These are phyloP conservation scores for Hanseniaspora guilliermondii DNA, from an alignment of 805 yeast genomes.

Conservation along the genomic window DNA sequence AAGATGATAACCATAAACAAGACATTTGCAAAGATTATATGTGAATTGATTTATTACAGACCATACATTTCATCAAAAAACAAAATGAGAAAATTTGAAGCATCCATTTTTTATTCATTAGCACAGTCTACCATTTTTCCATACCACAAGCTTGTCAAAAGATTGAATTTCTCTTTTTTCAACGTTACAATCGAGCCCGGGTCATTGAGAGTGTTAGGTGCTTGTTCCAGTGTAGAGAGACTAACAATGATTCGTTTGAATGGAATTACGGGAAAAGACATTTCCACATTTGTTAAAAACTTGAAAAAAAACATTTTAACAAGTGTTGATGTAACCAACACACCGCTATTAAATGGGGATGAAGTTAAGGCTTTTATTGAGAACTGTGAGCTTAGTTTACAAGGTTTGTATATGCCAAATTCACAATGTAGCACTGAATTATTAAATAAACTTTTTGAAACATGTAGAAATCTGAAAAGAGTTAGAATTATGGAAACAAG, in stretches of 20 bases:
- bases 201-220: not conserved
- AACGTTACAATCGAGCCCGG: not conserved
- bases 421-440: not conserved
- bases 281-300: not conserved
- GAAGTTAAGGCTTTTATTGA: not conserved
- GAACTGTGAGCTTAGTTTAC: slow-evolving; percentile 5
- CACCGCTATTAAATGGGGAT: not conserved
- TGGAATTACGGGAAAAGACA: not conserved
- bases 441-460: not conserved
- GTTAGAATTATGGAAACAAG: not conserved
- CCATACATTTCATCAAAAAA: not conserved
- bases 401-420: slow-evolving; percentile 8
- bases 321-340: slow-evolving; percentile 10
- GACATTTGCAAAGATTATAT: not conserved
- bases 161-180: slow-evolving; percentile 9
- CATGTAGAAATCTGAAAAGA: slow-evolving; percentile 4
- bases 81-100: slow-evolving; percentile 5
- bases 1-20: not conserved
- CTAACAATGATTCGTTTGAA: slow-evolving; percentile 2
- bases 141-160: slow-evolving; percentile 3
- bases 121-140: slow-evolving; percentile 1
- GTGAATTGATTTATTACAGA: slow-evolving; percentile 8
- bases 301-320: slow-evolving; percentile 4
- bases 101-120: slow-evolving; percentile 3
- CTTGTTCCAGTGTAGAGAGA: slow-evolving; percentile 3